phyloP scores from a whole-genome alignment of 306 rosid genomes.

The Vigna unguiculata region DNA sequence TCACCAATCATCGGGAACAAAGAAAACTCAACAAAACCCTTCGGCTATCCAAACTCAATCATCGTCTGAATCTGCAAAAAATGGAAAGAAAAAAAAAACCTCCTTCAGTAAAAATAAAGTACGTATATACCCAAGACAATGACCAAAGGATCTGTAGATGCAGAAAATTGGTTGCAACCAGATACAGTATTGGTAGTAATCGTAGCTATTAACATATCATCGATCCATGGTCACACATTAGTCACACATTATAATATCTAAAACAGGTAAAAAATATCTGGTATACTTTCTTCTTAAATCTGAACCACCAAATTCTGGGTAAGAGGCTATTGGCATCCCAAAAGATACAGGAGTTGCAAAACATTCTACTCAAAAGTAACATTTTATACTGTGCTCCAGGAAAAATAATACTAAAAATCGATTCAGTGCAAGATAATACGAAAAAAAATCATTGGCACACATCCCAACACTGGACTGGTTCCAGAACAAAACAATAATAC shows the following conservation, averaged over 20 bases:
- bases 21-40: conserved; percentile 49
- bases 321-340: conserved; percentile 21
- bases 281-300: conserved; percentile 2
- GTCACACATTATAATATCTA: conserved; percentile 26
- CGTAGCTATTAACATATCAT: neutral
- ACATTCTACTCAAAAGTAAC: conserved; percentile 9
- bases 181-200: conserved; percentile 5
- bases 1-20: conserved; percentile 46
- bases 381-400: conserved; percentile 10
- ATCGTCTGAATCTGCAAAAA: conserved; percentile 87
- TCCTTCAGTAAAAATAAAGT: conserved; percentile 31
- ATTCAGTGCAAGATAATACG: conserved; percentile 6
- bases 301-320: neutral
- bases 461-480: conserved; percentile 25
- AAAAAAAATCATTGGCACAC: neutral
- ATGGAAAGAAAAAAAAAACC: neutral
- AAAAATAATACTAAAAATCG: neutral
- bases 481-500: conserved; percentile 27
- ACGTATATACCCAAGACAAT: conserved; percentile 6
- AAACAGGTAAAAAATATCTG: neutral
- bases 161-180: conserved; percentile 25
- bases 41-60: conserved; percentile 70
- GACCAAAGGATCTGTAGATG: conserved; percentile 22
- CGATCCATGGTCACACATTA: conserved; percentile 33
- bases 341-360: conserved; percentile 20